phyloP scores from a whole-genome alignment of 768 basidiomycete genomes.

The Phlebiopsis flavidoalba region DNA sequence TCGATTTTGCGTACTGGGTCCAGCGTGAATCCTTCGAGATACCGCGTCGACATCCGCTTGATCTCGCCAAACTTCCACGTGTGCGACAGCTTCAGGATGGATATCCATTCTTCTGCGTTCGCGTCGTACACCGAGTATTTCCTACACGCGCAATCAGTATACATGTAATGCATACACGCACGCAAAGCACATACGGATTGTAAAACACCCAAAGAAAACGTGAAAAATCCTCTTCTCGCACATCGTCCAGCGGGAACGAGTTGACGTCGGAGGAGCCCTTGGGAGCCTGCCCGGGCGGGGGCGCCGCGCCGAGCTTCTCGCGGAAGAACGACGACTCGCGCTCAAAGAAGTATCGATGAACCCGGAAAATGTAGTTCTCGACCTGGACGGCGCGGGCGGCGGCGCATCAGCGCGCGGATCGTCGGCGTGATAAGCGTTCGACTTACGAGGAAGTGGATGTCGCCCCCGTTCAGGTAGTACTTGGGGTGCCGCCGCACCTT shows the following conservation, averaged over 20 bases:
- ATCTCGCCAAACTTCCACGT: slow-evolving; percentile 53
- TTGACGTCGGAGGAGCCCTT: slow-evolving; percentile 26
- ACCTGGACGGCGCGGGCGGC: slow-evolving; percentile 8
- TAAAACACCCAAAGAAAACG: slow-evolving; percentile 29
- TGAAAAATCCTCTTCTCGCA: slow-evolving; percentile 23
- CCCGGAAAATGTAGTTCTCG: slow-evolving; percentile 25
- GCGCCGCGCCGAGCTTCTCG: slow-evolving; percentile 14
- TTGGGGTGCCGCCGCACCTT: slow-evolving; percentile 24
- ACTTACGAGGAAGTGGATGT: slow-evolving; percentile 48
- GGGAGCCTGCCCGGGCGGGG: slow-evolving; percentile 17
- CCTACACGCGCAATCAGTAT: slow-evolving; percentile 26
- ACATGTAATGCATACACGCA: neutral
- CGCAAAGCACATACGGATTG: slow-evolving; percentile 22
- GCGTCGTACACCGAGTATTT: slow-evolving; percentile 53
- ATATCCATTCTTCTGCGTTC: slow-evolving; percentile 44
- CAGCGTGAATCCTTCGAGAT: slow-evolving; percentile 42
- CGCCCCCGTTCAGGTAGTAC: slow-evolving; percentile 52
- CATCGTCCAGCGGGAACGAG: slow-evolving; percentile 24
- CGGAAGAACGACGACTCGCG: slow-evolving; percentile 25
- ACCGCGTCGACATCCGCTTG: slow-evolving; percentile 44
- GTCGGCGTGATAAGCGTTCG: neutral
- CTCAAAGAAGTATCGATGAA: slow-evolving; percentile 27
- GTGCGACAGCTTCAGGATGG: slow-evolving; percentile 48
- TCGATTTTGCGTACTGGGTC: slow-evolving; percentile 48
- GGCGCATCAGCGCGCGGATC: neutral